Conservation (phyloP, 176 grass and related monocot genomes). For the Aegilops tauschii region DNA sequence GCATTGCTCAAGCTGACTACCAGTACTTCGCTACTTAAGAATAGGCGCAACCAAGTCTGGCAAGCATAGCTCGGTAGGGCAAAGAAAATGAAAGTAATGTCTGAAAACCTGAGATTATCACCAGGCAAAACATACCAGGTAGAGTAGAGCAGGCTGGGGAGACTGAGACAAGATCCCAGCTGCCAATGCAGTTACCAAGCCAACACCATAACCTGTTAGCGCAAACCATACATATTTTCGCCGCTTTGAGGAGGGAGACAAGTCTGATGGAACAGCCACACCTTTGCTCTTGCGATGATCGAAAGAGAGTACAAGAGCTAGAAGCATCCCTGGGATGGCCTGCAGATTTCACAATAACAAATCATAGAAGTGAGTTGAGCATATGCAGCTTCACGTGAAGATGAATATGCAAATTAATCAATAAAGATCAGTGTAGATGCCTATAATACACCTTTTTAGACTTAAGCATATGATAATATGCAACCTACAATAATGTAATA, state of each 20-base stretch:
- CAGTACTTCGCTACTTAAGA: background rate
- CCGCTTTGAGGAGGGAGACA: conserved; percentile 27
- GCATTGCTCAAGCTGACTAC: background rate
- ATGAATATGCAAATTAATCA: background rate
- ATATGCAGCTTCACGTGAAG: background rate
- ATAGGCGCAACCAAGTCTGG: background rate
- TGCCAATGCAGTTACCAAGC: conserved; percentile 77
- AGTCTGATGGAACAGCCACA: conserved; percentile 33
- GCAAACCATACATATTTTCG: conserved; percentile 83
- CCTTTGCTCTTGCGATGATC: conserved; percentile 85
- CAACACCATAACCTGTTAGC: conserved; percentile 77
- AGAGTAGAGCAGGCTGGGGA: conserved; percentile 95
- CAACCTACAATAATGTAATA: background rate
- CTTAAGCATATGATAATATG: background rate
- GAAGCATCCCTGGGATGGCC: conserved; percentile 97
- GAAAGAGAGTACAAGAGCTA: conserved; percentile 84
- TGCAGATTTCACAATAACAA: conserved; percentile 29
- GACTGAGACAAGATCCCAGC: conserved; percentile 90
- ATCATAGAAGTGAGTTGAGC: background rate
- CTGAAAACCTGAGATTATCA: conserved; percentile 8
- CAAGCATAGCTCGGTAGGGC: background rate
- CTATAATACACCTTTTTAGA: background rate
- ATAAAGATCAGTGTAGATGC: background rate
- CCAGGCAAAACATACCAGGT: conserved; percentile 60
- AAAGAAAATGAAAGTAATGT: background rate